Conservation (phyloP, 371 early-diverging fungal species). For the Amoeboaphelidium protococcarum region DNA sequence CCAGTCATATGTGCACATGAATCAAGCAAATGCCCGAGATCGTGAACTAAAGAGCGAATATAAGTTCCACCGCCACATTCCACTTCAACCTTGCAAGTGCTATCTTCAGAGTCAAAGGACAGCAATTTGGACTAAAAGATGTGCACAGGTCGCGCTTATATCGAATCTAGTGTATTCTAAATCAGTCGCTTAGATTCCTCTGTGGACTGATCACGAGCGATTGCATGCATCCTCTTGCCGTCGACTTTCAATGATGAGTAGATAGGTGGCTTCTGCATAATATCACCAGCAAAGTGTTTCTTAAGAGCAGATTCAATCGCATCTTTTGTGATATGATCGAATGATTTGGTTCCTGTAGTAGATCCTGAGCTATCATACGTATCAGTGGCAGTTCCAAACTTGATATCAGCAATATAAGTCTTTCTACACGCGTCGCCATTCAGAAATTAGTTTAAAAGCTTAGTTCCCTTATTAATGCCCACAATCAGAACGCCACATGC, state of each 20-base stretch:
- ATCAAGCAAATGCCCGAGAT: slow-evolving; percentile 13
- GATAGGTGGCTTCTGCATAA: slow-evolving; percentile 20
- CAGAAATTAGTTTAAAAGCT: slow-evolving; percentile 12
- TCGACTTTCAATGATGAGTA: slow-evolving; percentile 4
- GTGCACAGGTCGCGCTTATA: too few relatives aligned
- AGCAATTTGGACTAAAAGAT: too few relatives aligned
- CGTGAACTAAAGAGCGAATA: slow-evolving; percentile 20
- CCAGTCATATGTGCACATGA: slow-evolving; percentile 18
- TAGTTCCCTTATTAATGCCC: slow-evolving; percentile 19
- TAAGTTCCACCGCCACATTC: slow-evolving; percentile 20
- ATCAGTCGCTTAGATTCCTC: too few relatives aligned
- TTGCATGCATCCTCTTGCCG: neutral
- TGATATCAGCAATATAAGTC: slow-evolving; percentile 16
- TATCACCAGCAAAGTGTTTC: slow-evolving; percentile 10
- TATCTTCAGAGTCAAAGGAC: too few relatives aligned
- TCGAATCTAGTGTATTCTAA: too few relatives aligned
- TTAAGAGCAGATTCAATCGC: slow-evolving; percentile 7
- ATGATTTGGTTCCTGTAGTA: slow-evolving; percentile 8
- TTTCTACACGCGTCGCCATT: slow-evolving; percentile 2
- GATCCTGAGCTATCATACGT: slow-evolving; percentile 18
- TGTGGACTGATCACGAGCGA: neutral
- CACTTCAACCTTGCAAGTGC: slow-evolving; percentile 9
- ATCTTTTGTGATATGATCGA: slow-evolving; percentile 8
- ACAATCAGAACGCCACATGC: slow-evolving; percentile 22
- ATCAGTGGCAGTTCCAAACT: slow-evolving; percentile 16